Evolutionary conservation across 2,329 filamentous ascomycete genomes (phyloP), one percentile per base, ranked within the genome.

Genomic region (Talaromyces albobiverticillius): DNA sequence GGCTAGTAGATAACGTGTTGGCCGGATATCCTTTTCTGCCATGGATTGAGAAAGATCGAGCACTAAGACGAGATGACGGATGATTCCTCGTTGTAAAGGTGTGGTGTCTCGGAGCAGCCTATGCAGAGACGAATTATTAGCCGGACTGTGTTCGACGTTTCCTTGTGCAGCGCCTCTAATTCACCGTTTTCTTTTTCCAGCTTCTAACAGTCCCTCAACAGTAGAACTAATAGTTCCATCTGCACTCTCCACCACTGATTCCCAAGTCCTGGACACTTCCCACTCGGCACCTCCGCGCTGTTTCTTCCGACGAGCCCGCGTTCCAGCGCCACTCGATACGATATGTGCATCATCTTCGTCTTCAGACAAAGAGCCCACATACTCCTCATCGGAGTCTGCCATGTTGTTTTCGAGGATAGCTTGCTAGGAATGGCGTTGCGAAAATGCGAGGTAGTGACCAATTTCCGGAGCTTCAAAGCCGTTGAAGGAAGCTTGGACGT

Each of bases 1-100:
- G 50, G 86, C 88, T 29, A 96, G 82, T 34, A 91, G 82, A 71
- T 93, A 92, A 57, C 93, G 84, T 41, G 86, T 96, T 5, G 94
- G 94, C 23, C 94, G 84, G 61, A 97, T 80, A 68, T 99, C 94
- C 73, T 97, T 97, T 72, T 97, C 92, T 4, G 84, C 75, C 94
- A 99, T 99, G 48, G 93, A 90, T 60, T 89, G 87, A 20, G 90
- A 95, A 72, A 97, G 87, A 71, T 99, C 94, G 31, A 99, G 76
- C 36, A 97, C 86, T 20, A 99, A 79, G 54, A 97, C 85, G 47
- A 97, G 76, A 72, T 99, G 93, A n/a, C 94, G 87, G 72, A 99
- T 99, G 65, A 99, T 99, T 58, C 94, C 94, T 63, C 94, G 84
- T 74, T 99, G 94, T 52, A 99, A 79, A 11, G 94, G 94, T 46